These are phyloP conservation scores for Byssothecium circinans DNA, from an alignment of 2,329 filamentous ascomycete species.

Conservation along the genomic window DNA sequence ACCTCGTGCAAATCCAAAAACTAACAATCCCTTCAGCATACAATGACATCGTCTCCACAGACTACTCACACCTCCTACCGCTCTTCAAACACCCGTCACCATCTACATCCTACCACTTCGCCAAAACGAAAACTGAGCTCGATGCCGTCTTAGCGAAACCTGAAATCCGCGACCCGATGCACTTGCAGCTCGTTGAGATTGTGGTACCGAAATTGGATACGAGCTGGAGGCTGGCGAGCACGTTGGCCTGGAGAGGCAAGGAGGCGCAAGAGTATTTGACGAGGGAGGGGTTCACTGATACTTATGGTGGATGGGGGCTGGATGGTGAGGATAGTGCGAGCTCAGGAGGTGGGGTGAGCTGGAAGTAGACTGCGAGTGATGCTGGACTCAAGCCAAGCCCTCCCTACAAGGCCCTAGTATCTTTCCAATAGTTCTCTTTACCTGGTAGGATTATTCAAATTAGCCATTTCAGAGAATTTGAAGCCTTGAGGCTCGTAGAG, in stretches of 20 bases:
- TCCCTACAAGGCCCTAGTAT: no score
- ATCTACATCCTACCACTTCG: slow-evolving; percentile 38
- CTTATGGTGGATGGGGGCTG: slow-evolving; percentile 36
- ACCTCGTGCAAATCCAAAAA: not conserved
- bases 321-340: slow-evolving; percentile 10
- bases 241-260: slow-evolving; percentile 41
- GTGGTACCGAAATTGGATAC: slow-evolving; percentile 47
- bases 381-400: no score
- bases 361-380: no score
- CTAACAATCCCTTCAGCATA: slow-evolving; percentile 27
- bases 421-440: no score
- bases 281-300: slow-evolving; percentile 44
- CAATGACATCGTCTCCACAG: slow-evolving; percentile 45
- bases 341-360: not conserved
- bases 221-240: slow-evolving; percentile 39
- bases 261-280: slow-evolving; percentile 40
- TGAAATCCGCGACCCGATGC: slow-evolving; percentile 31
- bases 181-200: slow-evolving; percentile 47
- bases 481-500: no score
- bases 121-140: slow-evolving; percentile 43
- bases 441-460: no score
- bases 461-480: no score
- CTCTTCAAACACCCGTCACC: slow-evolving; percentile 44
- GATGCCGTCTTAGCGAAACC: slow-evolving; percentile 36
- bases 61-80: slow-evolving; percentile 45